A percentile compares a stretch with the other conserved stretches of the same genome.
These are phyloP conservation scores for Rhizophora mangle DNA, from an alignment of 345 rosid species.

Conservation along the genomic window DNA sequence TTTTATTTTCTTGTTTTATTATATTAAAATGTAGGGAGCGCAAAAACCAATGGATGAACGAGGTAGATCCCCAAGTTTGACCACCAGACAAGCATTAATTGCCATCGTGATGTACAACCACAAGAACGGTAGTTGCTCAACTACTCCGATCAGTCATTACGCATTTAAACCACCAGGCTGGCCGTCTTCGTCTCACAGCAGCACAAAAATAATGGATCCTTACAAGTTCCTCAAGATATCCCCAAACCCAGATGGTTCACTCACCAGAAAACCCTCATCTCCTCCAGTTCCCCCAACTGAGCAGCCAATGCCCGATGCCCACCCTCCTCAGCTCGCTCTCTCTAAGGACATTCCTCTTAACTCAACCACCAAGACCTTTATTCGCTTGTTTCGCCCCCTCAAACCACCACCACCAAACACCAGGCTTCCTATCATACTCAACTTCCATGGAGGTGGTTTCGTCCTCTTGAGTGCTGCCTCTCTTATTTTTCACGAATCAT, in stretches of 20 bases:
- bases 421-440: conserved; percentile 58
- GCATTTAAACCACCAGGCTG: too few relatives aligned
- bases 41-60: too few relatives aligned
- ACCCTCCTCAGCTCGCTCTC: conserved; percentile 25
- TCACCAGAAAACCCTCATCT: conserved; percentile 39
- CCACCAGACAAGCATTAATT: too few relatives aligned
- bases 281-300: conserved; percentile 42
- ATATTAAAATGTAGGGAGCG: too few relatives aligned
- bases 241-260: conserved; percentile 63
- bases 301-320: conserved; percentile 13
- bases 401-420: conserved; percentile 29
- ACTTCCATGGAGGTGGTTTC: conserved; percentile 83
- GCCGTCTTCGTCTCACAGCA: not conserved
- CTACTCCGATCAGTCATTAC: too few relatives aligned
- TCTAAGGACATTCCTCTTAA: conserved; percentile 64
- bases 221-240: conserved; percentile 50
- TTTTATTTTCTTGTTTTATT: too few relatives aligned
- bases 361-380: conserved; percentile 42
- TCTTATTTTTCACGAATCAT: conserved; percentile 46
- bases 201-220: conserved; percentile 35
- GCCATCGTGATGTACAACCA: too few relatives aligned
- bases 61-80: too few relatives aligned
- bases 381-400: conserved; percentile 60
- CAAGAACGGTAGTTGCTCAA: too few relatives aligned
- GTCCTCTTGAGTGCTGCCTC: conserved; percentile 48